Evolutionary conservation across 192 early-diverging fungal species (phyloP).

Genomic region (Oehlia diaphana): DNA sequence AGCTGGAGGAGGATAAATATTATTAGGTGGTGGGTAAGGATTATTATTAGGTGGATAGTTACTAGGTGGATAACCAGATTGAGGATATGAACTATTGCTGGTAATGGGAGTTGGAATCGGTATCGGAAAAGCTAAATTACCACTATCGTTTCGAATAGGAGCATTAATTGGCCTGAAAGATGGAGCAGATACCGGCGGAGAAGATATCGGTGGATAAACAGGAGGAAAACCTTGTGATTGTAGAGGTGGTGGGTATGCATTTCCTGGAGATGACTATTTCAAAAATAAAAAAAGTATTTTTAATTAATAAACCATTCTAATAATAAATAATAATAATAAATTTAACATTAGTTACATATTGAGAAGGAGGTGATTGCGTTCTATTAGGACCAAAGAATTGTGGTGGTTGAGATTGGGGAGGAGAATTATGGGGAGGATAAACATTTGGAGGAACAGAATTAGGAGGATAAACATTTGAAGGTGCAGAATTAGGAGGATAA

Average conservation of each 20-base stretch:
- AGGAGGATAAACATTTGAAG: neutral
- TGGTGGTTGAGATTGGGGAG: neutral
- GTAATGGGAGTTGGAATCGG: conserved; percentile 1
- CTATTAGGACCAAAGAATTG: neutral
- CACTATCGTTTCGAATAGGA: neutral
- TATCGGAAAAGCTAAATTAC: conserved; percentile 1
- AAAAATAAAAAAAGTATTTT: neutral
- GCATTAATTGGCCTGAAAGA: neutral
- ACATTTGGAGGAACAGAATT: neutral
- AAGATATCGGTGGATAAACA: neutral
- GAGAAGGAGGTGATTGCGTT: neutral
- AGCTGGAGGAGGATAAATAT: conserved; percentile 16
- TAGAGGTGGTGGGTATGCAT: neutral
- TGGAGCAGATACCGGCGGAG: neutral
- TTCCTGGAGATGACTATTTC: neutral
- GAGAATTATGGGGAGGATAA: neutral
- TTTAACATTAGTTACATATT: neutral
- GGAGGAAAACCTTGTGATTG: neutral
- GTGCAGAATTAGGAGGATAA: neutral
- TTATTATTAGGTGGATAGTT: conserved; percentile 13
- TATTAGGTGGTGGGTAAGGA: conserved; percentile 1
- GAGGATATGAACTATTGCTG: neutral
- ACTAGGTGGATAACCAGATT: neutral
- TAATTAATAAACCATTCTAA: neutral
- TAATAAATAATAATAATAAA: neutral